Conservation (phyloP, 2,329 filamentous ascomycete species). For the Helotiales sp. region DNA sequence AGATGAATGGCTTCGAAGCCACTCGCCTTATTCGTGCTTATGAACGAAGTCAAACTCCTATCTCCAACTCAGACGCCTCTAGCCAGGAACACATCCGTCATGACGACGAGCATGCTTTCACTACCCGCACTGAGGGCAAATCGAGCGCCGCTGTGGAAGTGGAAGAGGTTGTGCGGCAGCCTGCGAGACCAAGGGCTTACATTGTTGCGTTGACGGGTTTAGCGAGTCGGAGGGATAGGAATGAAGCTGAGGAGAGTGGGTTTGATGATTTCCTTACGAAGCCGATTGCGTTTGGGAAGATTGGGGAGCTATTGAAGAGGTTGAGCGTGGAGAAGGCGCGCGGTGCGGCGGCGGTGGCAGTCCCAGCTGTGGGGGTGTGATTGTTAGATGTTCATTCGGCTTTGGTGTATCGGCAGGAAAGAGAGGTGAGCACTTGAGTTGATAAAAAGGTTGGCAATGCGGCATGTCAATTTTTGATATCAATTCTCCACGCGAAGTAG, state of each 20-base stretch:
- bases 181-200: conserved; percentile 40
- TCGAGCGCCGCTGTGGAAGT: background rate
- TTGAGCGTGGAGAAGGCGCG: conserved; percentile 26
- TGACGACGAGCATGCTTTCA: background rate
- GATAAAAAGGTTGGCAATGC: background rate
- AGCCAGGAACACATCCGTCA: background rate
- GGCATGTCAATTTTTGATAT: background rate
- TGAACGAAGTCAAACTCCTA: background rate
- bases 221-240: conserved; percentile 52
- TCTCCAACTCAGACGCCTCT: background rate
- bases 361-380: too few relatives aligned
- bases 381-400: background rate
- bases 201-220: conserved; percentile 59
- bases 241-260: conserved; percentile 56
- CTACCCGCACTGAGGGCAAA: background rate
- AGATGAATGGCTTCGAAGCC: conserved; percentile 56
- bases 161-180: background rate
- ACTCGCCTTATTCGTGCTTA: conserved; percentile 53
- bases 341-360: too few relatives aligned
- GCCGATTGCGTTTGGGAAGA: conserved; percentile 46
- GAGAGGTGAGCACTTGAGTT: background rate
- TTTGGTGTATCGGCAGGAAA: too few relatives aligned
- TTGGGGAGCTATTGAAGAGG: conserved; percentile 31
- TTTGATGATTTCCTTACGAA: conserved; percentile 61
- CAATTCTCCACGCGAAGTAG: too few relatives aligned